These are phyloP conservation scores for Magnolia officinalis DNA, from an alignment of 164 flowering plant genomes.

Conservation along the genomic window DNA sequence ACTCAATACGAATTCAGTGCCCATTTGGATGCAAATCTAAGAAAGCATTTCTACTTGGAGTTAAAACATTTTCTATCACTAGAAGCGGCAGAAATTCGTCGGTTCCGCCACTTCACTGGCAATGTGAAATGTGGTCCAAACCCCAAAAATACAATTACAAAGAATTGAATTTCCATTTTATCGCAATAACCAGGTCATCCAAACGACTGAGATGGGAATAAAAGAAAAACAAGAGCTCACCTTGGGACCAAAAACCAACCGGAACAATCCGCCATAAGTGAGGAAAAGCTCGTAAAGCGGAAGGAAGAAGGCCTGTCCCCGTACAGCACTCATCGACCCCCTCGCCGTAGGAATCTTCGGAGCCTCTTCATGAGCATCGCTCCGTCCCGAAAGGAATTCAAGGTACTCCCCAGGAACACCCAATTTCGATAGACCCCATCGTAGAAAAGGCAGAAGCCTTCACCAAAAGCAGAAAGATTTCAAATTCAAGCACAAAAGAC, in stretches of 20 bases:
- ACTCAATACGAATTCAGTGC: neutral
- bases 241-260: constrained; percentile 93
- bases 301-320: constrained; percentile 75
- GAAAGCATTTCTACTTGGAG: neutral
- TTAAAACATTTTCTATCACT: neutral
- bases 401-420: constrained; percentile 55
- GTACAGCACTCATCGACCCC: constrained; percentile 61
- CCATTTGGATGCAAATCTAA: neutral
- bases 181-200: neutral
- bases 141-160: neutral
- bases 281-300: constrained; percentile 86
- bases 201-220: neutral
- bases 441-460: constrained; percentile 50
- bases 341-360: constrained; percentile 75
- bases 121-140: neutral
- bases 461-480: constrained; percentile 5
- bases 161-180: neutral
- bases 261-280: constrained; percentile 87
- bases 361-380: constrained; percentile 22
- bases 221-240: constrained; percentile 27
- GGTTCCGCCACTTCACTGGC: neutral
- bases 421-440: constrained; percentile 45
- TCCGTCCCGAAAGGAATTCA: constrained; percentile 40
- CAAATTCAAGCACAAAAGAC: constrained; percentile 5
- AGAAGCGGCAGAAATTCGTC: too few relatives aligned